phyloP scores from a whole-genome alignment of 2,329 filamentous ascomycete species.

The Thermoascus crustaceus region DNA sequence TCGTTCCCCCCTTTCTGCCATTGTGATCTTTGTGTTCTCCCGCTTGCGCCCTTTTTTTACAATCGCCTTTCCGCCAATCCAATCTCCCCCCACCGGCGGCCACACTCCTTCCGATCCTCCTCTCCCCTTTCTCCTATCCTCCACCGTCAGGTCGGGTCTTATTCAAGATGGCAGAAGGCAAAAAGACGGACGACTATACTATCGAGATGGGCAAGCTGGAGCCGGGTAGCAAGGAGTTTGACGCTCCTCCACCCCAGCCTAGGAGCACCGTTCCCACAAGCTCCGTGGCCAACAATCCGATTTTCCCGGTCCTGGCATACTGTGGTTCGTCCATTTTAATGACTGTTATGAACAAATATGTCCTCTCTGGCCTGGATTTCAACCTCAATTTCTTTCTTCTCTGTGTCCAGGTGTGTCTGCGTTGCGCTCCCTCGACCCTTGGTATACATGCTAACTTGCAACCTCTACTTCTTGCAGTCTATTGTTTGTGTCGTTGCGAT shows the following conservation, averaged over 20 bases:
- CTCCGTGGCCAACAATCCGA: constrained; percentile 63
- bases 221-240: constrained; percentile 42
- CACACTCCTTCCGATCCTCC: too few relatives aligned
- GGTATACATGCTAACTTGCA: constrained; percentile 4
- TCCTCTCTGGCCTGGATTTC: constrained; percentile 81
- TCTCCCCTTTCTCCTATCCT: constrained; percentile 7
- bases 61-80: too few relatives aligned
- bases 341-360: constrained; percentile 99
- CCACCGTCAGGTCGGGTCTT: too few relatives aligned
- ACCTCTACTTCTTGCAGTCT: constrained; percentile 49
- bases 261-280: constrained; percentile 27
- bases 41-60: too few relatives aligned
- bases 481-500: constrained; percentile 84
- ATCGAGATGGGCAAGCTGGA: constrained; percentile 59
- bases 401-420: constrained; percentile 67
- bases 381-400: constrained; percentile 97
- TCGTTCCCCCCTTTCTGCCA: too few relatives aligned
- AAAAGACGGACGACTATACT: constrained; percentile 69
- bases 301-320: constrained; percentile 77
- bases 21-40: too few relatives aligned
- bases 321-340: constrained; percentile 96
- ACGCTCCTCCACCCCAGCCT: constrained; percentile 29
- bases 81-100: too few relatives aligned
- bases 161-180: constrained; percentile 71
- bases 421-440: not conserved